Base-by-base conservation (phyloP, 1,284 basidiomycete genomes). In the Trichosporon sp. region DNA sequence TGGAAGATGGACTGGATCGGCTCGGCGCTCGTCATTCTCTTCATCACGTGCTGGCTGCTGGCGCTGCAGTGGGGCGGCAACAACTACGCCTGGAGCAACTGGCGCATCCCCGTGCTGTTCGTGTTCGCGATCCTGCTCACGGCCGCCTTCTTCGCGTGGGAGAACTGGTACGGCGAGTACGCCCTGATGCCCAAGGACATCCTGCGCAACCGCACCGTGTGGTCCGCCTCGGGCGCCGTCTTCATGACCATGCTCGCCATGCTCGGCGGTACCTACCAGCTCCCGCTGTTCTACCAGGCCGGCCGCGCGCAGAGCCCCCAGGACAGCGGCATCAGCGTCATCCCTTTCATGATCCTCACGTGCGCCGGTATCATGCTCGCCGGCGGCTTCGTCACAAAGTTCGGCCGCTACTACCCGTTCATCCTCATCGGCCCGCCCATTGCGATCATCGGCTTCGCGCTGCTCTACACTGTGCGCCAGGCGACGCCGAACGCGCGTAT, bases 1-100 rank as follows among this genome's bases (percentile, higher is more conserved):
- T 56, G 65, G 13, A 73, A 78, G 58, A 78, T 86, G 73, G 85
- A 85, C 73, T 84, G 78, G 70, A 35, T 84, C 65, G 85, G 85
- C 11, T 80, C 83, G 0, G 70, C 78, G 35, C 76, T 85, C 65
- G 81, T 83, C 72, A 73, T 85, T 35, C 77, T 77, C 31, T 73
- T 79, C 62, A 75, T 84, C 58, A 81, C 84, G 42, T 85, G 83
- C 67, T 74, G 85, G 7, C 76, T 86, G 18, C 78, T 86, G 18
- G 83, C 85, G 3, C 77, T 85, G 11, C 81, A 83, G 66, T 84
- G 84, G 82, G 84, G 84, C 32, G 85, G 85, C 3, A 85, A 84
- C 73, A 72, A 81, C 21, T 73, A 78, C 68, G 27, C 47, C 12
- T 69, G 79, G 78, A 11, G 72, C 78, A 75, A 73, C 73, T 81